Base-by-base conservation (phyloP, 208 protist genomes). In the Porcisia hertigi region DNA sequence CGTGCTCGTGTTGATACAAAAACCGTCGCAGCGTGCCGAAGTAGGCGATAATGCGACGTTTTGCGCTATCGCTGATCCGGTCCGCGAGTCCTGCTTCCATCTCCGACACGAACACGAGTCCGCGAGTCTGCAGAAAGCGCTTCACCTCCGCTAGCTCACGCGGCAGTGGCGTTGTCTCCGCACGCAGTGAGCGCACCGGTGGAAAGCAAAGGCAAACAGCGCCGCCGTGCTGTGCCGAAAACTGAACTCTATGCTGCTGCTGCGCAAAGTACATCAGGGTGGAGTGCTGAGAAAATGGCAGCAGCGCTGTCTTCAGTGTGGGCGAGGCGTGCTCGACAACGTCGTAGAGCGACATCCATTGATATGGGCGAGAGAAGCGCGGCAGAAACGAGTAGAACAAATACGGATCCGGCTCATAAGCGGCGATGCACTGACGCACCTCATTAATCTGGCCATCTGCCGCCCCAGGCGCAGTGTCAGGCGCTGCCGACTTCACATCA, bases 251-350 rank as follows among this genome's bases (percentile, higher is more conserved):
- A 43, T 93, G 88, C 80, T 91, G 86, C 80, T 80, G 81, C 77
- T 93, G 88, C 23, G 86, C 84, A 82, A 93, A 93, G 78, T 81
- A 93, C 49, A 93, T 70, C 6, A 93, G 69, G 3, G 84, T 85
- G 65, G 76, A 66, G 60, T 84, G 81, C 57, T 79, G 52, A 4
- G 43, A 39, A 59, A 80, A 78, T 25, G 84, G 86, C 12, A 79
- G 55, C 30, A 90, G 76, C 14, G 74, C 77, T 2, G 69, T n/a
- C 30, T 77, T 65, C 52, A 88, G 43, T 3, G 71, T 25, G 4
- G 79, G 43, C 9, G 86, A 81, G 8, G 83, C 79, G 23, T 69
- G 45, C 49, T 75, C 74, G 16, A 89, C 73, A 25, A 91, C 34
- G 14, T 49, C 67, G 47, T 81, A 79, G 39, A 91, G 79, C 12